These are phyloP conservation scores for Phytophthora melonis DNA, from an alignment of 352 stramenopile species.

Conservation along the genomic window DNA sequence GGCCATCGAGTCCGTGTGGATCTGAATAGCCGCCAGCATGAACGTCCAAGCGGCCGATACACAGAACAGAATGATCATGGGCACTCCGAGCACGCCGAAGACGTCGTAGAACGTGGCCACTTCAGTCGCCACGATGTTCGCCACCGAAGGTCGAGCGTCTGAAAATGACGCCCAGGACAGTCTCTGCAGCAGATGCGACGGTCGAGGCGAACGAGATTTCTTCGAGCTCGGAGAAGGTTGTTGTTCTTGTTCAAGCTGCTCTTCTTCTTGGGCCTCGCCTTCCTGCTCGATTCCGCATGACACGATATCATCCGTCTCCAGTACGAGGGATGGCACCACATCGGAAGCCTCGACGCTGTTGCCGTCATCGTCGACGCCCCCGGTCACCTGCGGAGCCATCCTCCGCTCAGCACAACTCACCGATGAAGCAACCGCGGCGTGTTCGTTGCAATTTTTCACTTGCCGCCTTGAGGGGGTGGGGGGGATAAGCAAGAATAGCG, in stretches of 20 bases:
- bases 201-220: neutral
- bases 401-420: neutral
- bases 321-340: slow-evolving; percentile 3
- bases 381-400: neutral
- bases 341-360: neutral
- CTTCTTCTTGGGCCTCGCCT: neutral
- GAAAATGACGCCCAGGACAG: neutral
- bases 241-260: neutral
- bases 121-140: neutral
- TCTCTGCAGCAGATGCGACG: neutral
- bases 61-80: slow-evolving; percentile 42
- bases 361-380: neutral
- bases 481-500: neutral
- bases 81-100: slow-evolving; percentile 38
- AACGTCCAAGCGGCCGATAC: slow-evolving; percentile 37
- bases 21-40: slow-evolving; percentile 38
- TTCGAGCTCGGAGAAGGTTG: neutral
- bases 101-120: slow-evolving; percentile 29
- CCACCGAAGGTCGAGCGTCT: neutral
- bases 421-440: neutral
- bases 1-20: slow-evolving; percentile 27
- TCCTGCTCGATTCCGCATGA: neutral
- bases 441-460: neutral
- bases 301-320: slow-evolving; percentile 18
- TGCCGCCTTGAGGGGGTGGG: neutral